phyloP scores from a whole-genome alignment of 2,329 filamentous ascomycete genomes.

The Fusarium palustre region DNA sequence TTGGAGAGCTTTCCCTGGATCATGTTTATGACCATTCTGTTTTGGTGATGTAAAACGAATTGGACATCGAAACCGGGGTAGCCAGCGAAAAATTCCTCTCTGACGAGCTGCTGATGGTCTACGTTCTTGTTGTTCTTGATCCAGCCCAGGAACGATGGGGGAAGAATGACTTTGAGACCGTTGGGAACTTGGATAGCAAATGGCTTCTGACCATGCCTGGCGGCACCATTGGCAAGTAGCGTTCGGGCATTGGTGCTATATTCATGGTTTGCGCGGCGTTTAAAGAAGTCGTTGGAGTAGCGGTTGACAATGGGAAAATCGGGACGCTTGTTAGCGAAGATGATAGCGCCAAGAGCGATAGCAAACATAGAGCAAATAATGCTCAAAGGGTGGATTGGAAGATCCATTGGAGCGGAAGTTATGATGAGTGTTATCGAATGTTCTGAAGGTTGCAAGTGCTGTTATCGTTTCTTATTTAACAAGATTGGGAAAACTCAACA shows the following conservation, averaged over 20 bases:
- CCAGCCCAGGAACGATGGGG: neutral
- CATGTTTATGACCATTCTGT: constrained; percentile 2
- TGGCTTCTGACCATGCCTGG: neutral
- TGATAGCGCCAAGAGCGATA: neutral
- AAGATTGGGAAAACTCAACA: too few relatives aligned
- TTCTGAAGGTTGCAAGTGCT: too few relatives aligned
- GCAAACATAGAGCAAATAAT: neutral
- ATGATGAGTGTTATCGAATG: too few relatives aligned
- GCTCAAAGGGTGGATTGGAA: neutral
- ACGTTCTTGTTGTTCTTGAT: neutral
- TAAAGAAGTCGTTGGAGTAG: neutral
- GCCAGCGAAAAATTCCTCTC: constrained; percentile 1
- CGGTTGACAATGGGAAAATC: neutral
- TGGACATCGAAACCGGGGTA: neutral
- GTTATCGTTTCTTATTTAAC: too few relatives aligned
- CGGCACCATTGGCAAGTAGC: neutral
- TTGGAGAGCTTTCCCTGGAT: constrained; percentile 2
- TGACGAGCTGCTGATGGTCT: neutral
- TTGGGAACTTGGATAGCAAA: neutral
- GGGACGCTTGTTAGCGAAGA: neutral
- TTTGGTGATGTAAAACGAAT: neutral
- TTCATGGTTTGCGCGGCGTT: neutral
- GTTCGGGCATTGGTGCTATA: neutral
- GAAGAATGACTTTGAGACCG: neutral
- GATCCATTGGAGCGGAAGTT: neutral